Base-by-base conservation (phyloP, 768 basidiomycete species). In the Lactarius sanguifluus region DNA sequence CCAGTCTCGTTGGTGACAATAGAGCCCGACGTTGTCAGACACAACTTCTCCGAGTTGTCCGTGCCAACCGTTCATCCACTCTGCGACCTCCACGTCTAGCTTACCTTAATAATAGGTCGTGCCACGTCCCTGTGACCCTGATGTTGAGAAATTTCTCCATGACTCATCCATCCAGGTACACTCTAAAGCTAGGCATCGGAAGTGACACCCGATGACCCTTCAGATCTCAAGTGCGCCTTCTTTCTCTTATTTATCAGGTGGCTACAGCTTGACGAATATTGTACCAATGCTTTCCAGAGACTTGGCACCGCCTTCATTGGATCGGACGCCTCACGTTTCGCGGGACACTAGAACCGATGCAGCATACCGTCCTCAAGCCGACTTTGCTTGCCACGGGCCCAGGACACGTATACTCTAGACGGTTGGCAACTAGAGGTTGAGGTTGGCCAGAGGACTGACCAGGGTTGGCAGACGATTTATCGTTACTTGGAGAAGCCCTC, bases 31-130 rank as follows among this genome's bases (percentile, higher is more conserved):
- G 71, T 79, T 7, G 67, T 84, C 28, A 72, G 76, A 56, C 90
- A 93, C 72, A 85, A 92, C 74, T 95, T 96, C 70, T 76, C 77
- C 2, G 67, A 76, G 63, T 90, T 89, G 94, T 95, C n/a, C 12
- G 57, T 62, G 40, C 50, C 45, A 32, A n/a, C 6, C 18, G 3
- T 43, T 38, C 45, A 32, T 25, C 59, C 15, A 28, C 23, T 52
- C 50, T 13, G 50, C 6, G 50, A 23, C 12, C 54, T 20, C 32
- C 47, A 38, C 54, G 25, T 36, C 34, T 61, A 40, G 41, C 69
- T 61, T 64, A 59, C 59, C 13, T 36, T 23, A 28, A 47, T 13
- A 54, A 12, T 67, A 94, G 91, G 23, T 81, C 85, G 3, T 87
- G 82, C 71, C 78, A 78, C 38, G 75, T 82, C 10, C 81, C 84